phyloP scores from a whole-genome alignment of 345 rosid genomes.

The Brassica carinata region DNA sequence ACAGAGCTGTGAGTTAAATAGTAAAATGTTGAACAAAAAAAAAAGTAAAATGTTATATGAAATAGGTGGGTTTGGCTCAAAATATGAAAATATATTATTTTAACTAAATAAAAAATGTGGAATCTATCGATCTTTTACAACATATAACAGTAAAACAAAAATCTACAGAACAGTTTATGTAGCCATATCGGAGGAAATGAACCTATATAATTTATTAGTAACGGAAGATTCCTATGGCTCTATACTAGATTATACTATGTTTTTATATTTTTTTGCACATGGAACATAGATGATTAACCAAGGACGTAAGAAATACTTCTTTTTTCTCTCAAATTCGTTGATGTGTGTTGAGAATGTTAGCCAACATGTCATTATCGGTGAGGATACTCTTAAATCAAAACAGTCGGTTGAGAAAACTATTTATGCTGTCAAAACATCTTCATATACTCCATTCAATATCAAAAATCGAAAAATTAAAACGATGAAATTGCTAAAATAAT shows the following conservation, averaged over 20 bases:
- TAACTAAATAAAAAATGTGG: neutral
- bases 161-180: neutral
- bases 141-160: neutral
- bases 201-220: too few relatives aligned
- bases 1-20: neutral
- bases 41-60: neutral
- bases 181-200: neutral
- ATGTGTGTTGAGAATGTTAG: neutral
- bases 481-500: neutral
- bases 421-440: neutral
- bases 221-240: too few relatives aligned
- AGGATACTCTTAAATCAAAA: neutral
- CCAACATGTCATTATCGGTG: too few relatives aligned
- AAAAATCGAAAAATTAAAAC: neutral
- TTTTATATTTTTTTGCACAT: too few relatives aligned
- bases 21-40: neutral
- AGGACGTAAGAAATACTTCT: too few relatives aligned
- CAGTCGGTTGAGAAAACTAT: neutral
- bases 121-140: neutral
- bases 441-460: neutral
- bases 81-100: neutral
- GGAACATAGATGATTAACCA: too few relatives aligned
- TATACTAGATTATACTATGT: too few relatives aligned
- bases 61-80: neutral
- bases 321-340: neutral